These are phyloP conservation scores for Cladobotryum mycophilum DNA, from an alignment of 2,329 filamentous ascomycete genomes.

Conservation along the genomic window DNA sequence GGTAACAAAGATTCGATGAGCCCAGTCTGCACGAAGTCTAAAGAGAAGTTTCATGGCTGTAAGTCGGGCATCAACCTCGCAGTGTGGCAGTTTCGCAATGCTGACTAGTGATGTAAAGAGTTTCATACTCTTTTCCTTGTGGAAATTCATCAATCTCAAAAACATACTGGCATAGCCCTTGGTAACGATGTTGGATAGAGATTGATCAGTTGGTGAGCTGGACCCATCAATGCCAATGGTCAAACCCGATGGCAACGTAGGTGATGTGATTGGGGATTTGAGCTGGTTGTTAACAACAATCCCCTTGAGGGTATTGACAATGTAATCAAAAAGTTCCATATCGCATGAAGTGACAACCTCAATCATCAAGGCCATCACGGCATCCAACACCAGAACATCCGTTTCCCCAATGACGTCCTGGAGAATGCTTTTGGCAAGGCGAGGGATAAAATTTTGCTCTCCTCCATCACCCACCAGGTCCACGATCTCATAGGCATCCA, in stretches of 20 bases:
- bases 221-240: conserved; percentile 17
- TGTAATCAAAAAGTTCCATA: conserved; percentile 51
- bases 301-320: conserved; percentile 46
- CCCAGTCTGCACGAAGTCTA: conserved; percentile 75
- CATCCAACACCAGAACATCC: conserved; percentile 58
- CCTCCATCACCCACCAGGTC: conserved; percentile 54
- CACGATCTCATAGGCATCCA: conserved; percentile 52
- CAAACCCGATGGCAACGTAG: conserved; percentile 20
- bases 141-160: conserved; percentile 61
- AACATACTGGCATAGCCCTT: conserved; percentile 71
- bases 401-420: conserved; percentile 55
- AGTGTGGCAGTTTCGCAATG: conserved; percentile 53
- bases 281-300: conserved; percentile 45
- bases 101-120: conserved; percentile 58
- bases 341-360: conserved; percentile 57
- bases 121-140: conserved; percentile 56
- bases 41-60: conserved; percentile 74
- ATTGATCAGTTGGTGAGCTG: conserved; percentile 32
- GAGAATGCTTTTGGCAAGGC: conserved; percentile 56
- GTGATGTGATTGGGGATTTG: conserved; percentile 34
- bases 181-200: conserved; percentile 64
- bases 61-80: conserved; percentile 63
- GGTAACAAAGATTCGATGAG: conserved; percentile 67
- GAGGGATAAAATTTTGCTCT: conserved; percentile 49
- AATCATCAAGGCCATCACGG: conserved; percentile 58